Evolutionary conservation across 306 rosid genomes (phyloP), one percentile per base, ranked within the genome.

Genomic region (Datisca glomerata): DNA sequence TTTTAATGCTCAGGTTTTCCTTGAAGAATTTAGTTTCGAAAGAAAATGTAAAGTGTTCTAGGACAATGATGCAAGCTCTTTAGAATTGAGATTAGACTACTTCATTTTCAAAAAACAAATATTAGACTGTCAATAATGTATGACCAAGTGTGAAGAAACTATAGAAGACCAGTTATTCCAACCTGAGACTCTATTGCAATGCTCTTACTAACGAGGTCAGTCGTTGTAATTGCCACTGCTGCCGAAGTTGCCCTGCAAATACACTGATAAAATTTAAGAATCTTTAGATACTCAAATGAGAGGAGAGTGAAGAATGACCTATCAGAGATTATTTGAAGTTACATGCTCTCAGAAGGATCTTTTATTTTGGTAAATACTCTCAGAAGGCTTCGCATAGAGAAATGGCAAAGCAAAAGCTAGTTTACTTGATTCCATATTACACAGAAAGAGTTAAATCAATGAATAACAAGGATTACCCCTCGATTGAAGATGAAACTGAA

Each of bases 201-300:
- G 27, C 95, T 89, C 82, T 89, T 89, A 77, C 81, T 80, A 38
- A 80, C 97, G 39, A 89, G 93, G 65, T 89, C 97, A 3, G 95
- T 89, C 0, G 97, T 89, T 16, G 95, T 89, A 53, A 89, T 83
- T 33, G 97, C 97, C 50, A 89, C 95, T 12, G 97, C 95, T 41
- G 97, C 93, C 46, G 72, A 47, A 62, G 76, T 93, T 57, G 93
- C 95, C 74, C 95, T 87, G 85, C 55, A 65, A 29, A 49, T 36
- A 58, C 53, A 46, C 73, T 35, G 45, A 67, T 69, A 57, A 51
- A 57, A 58, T 61, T 78, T 45, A 44, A 51, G 47, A 43, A 13
- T 37, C 45, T 23, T 27, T 20, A 12, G 25, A 18, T 3, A 41
- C 18, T 28, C 13, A 28, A 16, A 27, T 11, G 7, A 27, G 21